Evolutionary conservation across 148 eudicot genomes (phyloP), one percentile per base, ranked within the genome.

Genomic region (Amaranthus cruentus): DNA sequence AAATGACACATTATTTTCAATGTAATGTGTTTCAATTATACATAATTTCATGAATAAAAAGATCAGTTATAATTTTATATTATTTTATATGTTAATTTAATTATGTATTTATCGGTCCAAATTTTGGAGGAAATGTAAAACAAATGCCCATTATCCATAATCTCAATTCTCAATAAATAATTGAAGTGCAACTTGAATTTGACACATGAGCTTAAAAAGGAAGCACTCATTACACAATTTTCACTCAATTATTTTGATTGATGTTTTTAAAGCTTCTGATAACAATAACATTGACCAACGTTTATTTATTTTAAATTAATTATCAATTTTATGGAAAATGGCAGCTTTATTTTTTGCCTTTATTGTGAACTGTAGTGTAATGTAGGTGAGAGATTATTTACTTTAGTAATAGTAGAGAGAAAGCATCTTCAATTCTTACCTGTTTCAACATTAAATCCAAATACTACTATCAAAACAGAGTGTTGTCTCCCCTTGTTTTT

Each of bases 341-440:
- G 28, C 70, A 77, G 44, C 64, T 75, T 74, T 55, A 21, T 4
- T 56, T 43, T 58, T 50, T 7, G n/a, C 8, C 73, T 59, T 59
- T 75, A 49, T 54, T 50, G 59, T 49, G 38, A 42, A 54, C 61
- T 75, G 68, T 75, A 73, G 78, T 18, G 18, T 18, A 18, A 18
- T 18, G 44, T 58, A 18, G 38, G 38, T 28, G 38, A 28, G 38
- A 28, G 9, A 56, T 6, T 56, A 3, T 2, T 56, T 56, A 13
- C 5, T 3, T 59, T 3, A 2, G 10, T 64, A 7, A 7, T 0
- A 43, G 47, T 38, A 9, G 3, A 5, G 21, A 52, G 52, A 53
- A 68, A 72, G 79, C 83, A 76, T 80, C 83, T 76, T 57, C 13
- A 74, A 51, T 51, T 15, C 47, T 6, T 70, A 42, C 28, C 43